Percentiles rank a stretch among this genome's conserved stretches.
Evolutionary conservation across 495 filamentous ascomycete genomes (phyloP).

Genomic region (Staphylotrichum longicolle): DNA sequence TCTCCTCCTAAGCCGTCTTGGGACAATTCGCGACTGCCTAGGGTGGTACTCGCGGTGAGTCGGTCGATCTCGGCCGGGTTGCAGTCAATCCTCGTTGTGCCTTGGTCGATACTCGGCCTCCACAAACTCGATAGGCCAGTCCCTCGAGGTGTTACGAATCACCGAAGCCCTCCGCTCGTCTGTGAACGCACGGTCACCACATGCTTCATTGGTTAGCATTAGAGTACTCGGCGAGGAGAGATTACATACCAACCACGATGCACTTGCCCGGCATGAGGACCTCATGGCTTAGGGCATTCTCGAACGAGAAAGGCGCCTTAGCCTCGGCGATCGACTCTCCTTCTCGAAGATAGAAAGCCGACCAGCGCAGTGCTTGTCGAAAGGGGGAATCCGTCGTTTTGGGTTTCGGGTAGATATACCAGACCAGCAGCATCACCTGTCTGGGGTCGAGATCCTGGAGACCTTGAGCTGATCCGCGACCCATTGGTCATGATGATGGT

Average conservation of each 20-base stretch:
- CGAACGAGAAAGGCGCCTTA: conserved; percentile 13
- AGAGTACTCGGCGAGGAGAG: conserved; percentile 2
- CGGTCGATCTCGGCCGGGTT: background rate
- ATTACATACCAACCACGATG: conserved; percentile 9
- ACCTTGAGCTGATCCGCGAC: conserved; percentile 9
- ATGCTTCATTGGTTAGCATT: conserved; percentile 9
- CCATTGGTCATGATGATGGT: conserved; percentile 4
- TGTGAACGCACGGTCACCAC: conserved; percentile 5
- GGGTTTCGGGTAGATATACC: conserved; percentile 11
- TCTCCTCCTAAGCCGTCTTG: no score
- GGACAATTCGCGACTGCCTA: no score
- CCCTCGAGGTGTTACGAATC: conserved; percentile 11
- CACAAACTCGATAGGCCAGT: conserved; percentile 13
- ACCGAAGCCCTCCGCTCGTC: conserved; percentile 12
- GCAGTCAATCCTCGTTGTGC: background rate
- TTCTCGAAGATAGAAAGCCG: conserved; percentile 7
- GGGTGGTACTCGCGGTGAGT: conserved; percentile 3
- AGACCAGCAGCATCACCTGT: conserved; percentile 11
- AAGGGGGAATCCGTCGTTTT: conserved; percentile 2
- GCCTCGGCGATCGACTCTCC: conserved; percentile 8
- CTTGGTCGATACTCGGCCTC: conserved; percentile 11
- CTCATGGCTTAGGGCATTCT: conserved; percentile 10
- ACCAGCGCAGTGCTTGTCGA: background rate
- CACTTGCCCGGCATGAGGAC: conserved; percentile 9
- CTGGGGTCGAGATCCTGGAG: conserved; percentile 6